phyloP scores from a whole-genome alignment of 495 filamentous ascomycete species.

The Aspergillus bridgeri region DNA sequence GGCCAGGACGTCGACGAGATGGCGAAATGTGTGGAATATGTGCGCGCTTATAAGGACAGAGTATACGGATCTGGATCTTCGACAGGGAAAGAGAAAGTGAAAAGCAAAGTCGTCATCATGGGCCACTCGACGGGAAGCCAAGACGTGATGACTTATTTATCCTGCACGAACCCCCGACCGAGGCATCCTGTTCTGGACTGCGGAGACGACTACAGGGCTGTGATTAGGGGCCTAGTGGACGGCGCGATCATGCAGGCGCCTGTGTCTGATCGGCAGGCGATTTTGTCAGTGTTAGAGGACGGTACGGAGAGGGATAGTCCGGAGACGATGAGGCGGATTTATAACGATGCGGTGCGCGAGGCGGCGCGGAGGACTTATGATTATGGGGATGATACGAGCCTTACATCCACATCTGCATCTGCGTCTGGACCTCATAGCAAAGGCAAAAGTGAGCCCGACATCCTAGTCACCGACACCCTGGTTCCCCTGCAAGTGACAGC shows the following conservation, averaged over 20 bases:
- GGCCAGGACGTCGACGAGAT: conserved; percentile 71
- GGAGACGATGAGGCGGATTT: neutral
- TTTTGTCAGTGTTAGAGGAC: conserved; percentile 41
- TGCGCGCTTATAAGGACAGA: conserved; percentile 39
- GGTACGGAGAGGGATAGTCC: conserved; percentile 29
- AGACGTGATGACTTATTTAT: conserved; percentile 75
- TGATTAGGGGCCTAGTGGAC: conserved; percentile 51
- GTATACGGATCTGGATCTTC: neutral
- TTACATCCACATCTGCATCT: too few relatives aligned
- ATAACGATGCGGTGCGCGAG: neutral
- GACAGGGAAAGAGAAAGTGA: neutral
- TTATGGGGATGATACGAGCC: neutral
- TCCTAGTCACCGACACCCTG: conserved; percentile 16
- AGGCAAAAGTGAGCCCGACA: too few relatives aligned
- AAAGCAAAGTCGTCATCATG: conserved; percentile 75
- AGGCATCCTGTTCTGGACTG: conserved; percentile 16
- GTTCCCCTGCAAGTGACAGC: conserved; percentile 53
- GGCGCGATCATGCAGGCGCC: conserved; percentile 82
- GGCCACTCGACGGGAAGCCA: conserved; percentile 89
- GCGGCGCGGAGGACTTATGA: neutral
- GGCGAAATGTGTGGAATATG: conserved; percentile 65
- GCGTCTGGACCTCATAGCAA: too few relatives aligned
- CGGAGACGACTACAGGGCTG: conserved; percentile 19
- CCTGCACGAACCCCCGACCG: conserved; percentile 31
- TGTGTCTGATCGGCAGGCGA: conserved; percentile 71